phyloP scores from a whole-genome alignment of 2,329 filamentous ascomycete genomes.

The Penicillium decumbens region DNA sequence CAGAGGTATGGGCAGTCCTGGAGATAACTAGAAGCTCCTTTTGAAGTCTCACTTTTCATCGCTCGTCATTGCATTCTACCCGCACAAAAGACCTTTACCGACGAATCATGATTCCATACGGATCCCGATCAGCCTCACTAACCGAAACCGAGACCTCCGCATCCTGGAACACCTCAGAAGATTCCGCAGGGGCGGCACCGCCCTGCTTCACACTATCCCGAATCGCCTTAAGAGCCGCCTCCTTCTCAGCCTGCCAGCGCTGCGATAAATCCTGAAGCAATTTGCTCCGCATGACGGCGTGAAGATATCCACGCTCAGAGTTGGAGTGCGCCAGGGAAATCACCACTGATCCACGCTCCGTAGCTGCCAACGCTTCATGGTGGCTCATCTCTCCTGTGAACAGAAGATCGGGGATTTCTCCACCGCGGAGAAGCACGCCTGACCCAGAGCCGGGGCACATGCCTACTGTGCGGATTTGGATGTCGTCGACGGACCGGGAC shows the following conservation, averaged over 20 bases:
- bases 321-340: constrained; percentile 90
- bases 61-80: not conserved
- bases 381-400: constrained; percentile 93
- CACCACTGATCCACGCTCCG: constrained; percentile 76
- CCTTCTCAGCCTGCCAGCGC: constrained; percentile 50
- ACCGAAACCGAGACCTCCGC: constrained; percentile 62
- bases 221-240: constrained; percentile 38
- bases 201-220: constrained; percentile 24
- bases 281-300: constrained; percentile 62
- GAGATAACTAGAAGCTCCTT: not conserved
- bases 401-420: constrained; percentile 63
- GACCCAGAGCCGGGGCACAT: constrained; percentile 89
- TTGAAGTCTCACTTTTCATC: not conserved
- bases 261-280: constrained; percentile 57
- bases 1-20: no score
- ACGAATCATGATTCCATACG: constrained; percentile 67
- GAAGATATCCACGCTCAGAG: constrained; percentile 79
- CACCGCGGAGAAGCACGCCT: constrained; percentile 61
- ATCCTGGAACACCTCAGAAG: constrained; percentile 49
- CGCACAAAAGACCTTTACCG: not conserved
- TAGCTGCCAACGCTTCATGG: constrained; percentile 81
- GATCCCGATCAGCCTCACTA: constrained; percentile 78
- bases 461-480: constrained; percentile 64
- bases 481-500: constrained; percentile 49
- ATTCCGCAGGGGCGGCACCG: constrained; percentile 26